Percentiles rank a stretch among this genome's conserved stretches.
These are phyloP conservation scores for Podospora comata DNA, from an alignment of 495 filamentous ascomycete species.

Conservation along the genomic window DNA sequence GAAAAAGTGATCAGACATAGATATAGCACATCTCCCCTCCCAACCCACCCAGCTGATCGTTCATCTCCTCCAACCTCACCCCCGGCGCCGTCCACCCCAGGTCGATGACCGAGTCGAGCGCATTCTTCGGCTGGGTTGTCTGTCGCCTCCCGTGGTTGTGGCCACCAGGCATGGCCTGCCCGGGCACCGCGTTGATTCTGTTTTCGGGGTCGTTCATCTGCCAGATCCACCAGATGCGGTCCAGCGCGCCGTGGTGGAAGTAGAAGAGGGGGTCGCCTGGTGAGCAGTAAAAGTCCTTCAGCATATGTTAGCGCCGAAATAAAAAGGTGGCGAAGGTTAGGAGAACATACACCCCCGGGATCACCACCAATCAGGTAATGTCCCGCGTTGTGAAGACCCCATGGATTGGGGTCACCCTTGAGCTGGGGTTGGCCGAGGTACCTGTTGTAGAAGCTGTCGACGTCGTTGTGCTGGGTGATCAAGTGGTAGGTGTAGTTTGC, in stretches of 20 bases:
- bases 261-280: slow-evolving; percentile 67
- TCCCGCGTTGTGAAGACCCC: slow-evolving; percentile 58
- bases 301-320: too few relatives aligned
- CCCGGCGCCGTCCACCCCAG: slow-evolving; percentile 34
- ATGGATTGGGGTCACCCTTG: slow-evolving; percentile 34
- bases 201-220: slow-evolving; percentile 47
- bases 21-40: slow-evolving; percentile 34
- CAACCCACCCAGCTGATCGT: slow-evolving; percentile 27
- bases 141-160: slow-evolving; percentile 9
- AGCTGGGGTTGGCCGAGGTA: slow-evolving; percentile 49
- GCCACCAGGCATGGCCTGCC: slow-evolving; percentile 12
- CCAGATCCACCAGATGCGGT: slow-evolving; percentile 70
- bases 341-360: slow-evolving; percentile 35
- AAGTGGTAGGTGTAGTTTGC: slow-evolving; percentile 38
- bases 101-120: slow-evolving; percentile 25
- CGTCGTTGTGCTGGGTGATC: slow-evolving; percentile 34
- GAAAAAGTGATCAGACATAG: slow-evolving; percentile 26
- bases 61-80: slow-evolving; percentile 30
- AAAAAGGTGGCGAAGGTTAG: too few relatives aligned
- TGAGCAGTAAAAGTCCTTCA: slow-evolving; percentile 54
- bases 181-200: slow-evolving; percentile 28
- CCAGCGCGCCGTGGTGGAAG: slow-evolving; percentile 66
- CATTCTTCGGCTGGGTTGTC: slow-evolving; percentile 6
- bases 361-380: slow-evolving; percentile 62
- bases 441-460: slow-evolving; percentile 51